phyloP scores from a whole-genome alignment of 2,329 filamentous ascomycete species.

The Fusarium zealandicum region DNA sequence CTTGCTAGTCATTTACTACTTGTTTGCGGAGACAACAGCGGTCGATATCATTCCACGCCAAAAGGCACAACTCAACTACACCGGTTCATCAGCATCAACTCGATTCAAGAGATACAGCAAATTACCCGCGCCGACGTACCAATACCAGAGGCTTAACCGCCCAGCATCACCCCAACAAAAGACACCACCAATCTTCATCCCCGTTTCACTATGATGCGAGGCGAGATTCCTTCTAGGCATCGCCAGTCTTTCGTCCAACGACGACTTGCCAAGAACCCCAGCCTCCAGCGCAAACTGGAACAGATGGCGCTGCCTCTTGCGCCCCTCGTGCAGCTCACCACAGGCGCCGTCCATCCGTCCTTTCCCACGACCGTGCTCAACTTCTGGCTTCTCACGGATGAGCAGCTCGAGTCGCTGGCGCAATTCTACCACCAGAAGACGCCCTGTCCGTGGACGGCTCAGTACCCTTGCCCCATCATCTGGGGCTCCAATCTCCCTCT shows the following conservation, averaged over 20 bases:
- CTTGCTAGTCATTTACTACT: slow-evolving; percentile 18
- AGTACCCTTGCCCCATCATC: slow-evolving; percentile 73
- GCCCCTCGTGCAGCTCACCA: slow-evolving; percentile 70
- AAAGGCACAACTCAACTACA: slow-evolving; percentile 16
- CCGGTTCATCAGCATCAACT: slow-evolving; percentile 14
- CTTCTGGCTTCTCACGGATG: slow-evolving; percentile 77
- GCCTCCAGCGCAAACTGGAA: slow-evolving; percentile 66
- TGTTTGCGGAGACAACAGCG: slow-evolving; percentile 17
- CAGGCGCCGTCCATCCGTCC: slow-evolving; percentile 66
- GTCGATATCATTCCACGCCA: slow-evolving; percentile 25
- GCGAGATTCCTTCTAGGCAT: slow-evolving; percentile 45
- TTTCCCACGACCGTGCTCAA: slow-evolving; percentile 73
- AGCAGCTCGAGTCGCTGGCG: slow-evolving; percentile 73
- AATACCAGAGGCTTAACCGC: slow-evolving; percentile 4
- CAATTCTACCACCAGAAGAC: slow-evolving; percentile 76
- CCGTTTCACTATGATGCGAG: slow-evolving; percentile 44
- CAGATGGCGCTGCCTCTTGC: slow-evolving; percentile 71
- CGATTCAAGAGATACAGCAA: slow-evolving; percentile 1
- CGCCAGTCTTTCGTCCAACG: slow-evolving; percentile 42
- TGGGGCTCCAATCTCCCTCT: slow-evolving; percentile 64
- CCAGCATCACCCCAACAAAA: neutral
- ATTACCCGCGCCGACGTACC: slow-evolving; percentile 7
- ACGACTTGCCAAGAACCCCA: slow-evolving; percentile 54
- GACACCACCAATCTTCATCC: neutral
- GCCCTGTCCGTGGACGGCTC: slow-evolving; percentile 59